Conservation (phyloP, 202 grass and related monocot genomes). For the Bolboschoenoplectus hybrid region DNA sequence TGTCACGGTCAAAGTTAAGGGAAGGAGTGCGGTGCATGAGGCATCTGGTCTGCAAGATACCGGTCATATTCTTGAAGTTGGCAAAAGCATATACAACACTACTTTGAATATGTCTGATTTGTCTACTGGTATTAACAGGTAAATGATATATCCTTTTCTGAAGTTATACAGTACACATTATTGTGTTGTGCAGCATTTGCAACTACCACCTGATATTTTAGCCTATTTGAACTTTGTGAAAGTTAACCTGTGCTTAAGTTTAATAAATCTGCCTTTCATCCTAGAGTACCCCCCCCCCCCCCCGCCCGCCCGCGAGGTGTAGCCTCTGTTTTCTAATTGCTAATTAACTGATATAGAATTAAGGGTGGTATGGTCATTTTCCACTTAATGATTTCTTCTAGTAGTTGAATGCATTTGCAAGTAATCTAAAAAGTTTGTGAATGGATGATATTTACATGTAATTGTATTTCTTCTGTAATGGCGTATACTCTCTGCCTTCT, state of each 20-base stretch:
- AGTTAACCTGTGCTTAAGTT: neutral
- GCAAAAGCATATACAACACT: constrained; percentile 92
- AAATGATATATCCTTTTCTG: constrained; percentile 21
- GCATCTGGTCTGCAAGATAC: constrained; percentile 93
- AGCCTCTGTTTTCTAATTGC: neutral
- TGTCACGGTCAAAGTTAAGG: constrained; percentile 97
- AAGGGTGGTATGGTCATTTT: neutral
- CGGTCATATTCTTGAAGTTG: constrained; percentile 88
- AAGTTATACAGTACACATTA: neutral
- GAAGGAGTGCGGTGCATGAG: constrained; percentile 92
- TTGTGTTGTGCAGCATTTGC: neutral
- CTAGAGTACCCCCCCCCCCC: neutral
- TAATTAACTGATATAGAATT: neutral
- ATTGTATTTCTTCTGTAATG: neutral
- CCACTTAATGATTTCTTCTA: neutral
- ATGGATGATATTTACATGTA: neutral
- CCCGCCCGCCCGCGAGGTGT: too few relatives aligned
- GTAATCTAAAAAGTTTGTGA: neutral
- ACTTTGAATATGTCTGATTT: constrained; percentile 98
- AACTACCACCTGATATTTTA: neutral
- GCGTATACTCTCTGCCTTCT: neutral
- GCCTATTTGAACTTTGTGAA: neutral
- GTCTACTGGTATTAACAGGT: constrained; percentile 88
- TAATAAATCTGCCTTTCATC: neutral
- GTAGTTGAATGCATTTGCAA: neutral